Evolutionary conservation across 2,329 filamentous ascomycete species (phyloP), one percentile per base, ranked within the genome.

Genomic region (Pestalotiopsis fici): DNA sequence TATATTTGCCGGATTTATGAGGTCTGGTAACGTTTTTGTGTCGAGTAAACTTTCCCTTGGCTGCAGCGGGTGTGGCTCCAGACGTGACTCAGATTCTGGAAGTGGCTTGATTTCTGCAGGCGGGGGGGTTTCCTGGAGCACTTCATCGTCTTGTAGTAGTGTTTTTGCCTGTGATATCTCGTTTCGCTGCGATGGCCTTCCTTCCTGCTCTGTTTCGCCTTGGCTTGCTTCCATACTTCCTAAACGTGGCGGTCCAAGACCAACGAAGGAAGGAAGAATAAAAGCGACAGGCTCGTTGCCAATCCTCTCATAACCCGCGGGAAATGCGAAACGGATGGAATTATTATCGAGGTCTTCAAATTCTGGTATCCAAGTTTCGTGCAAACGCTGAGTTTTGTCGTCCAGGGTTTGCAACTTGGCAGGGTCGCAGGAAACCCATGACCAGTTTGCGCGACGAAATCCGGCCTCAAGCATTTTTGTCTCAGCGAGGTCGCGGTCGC

Each of bases 261-360:
- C 37, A 37, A 28, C 37, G 47, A 47, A 63, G 60, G 60, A 63
- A 9, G 60, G 35, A 50, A 63, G 60, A 35, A 63, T 18, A 63
- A 63, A 21, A 35, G 60, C 60, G 37, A 63, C 60, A 50, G 60
- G 60, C 37, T 63, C 60, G 21, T 63, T 63, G 60, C 31, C 37
- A 50, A 47, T 23, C 18, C 9, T 18, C n/a, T 15, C 9, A 25
- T 43, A 27, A 12, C n/a, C 39, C 31, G 35, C 18, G n/a, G 60
- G 60, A 50, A 63, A 63, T 21, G 31, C 60, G 37, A 63, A 63
- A 63, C 60, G 60, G 60, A 63, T 63, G 37, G 60, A 63, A 50
- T 50, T 21, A 37, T 63, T 27, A 50, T 63, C 60, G 12, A 63
- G 31, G 23, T 63, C 60, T 63, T 63, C 21, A 18, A 7, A 63